Base-by-base conservation (phyloP, 495 filamentous ascomycete species). In the Penicillium cataractarum region DNA sequence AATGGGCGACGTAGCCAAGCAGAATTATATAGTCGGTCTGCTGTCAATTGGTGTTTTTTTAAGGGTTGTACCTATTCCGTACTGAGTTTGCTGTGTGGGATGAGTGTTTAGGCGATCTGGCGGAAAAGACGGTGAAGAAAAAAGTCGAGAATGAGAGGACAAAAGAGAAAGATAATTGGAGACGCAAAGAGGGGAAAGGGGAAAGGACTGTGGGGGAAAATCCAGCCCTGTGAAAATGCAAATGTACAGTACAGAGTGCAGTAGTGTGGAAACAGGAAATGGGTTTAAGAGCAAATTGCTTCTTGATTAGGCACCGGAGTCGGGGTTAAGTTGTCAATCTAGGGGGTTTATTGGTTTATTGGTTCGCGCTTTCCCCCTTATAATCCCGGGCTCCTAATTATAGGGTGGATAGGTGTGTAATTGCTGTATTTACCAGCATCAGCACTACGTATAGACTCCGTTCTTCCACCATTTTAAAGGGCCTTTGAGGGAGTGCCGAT, bases 101-200 rank as follows among this genome's bases (percentile, higher is more conserved):
- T n/a, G n/a, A n/a, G 27, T 10, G 22, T 9, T 7, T n/a, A 10
- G n/a, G 24, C 4, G n/a, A 13, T 6, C 3, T 26, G 17, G 27
- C n/a, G 6, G 31, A 50, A 59, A 50, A 55, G 59, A 58, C 52
- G 55, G 55, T 46, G 58, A 55, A 39, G 48, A n/a, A 13, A 35
- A 10, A n/a, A n/a, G n/a, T 22, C 27, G 17, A 29, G 26, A 39
- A 39, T 27, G 24, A 31, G n/a, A 42, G 58, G 37, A 52, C n/a
- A 39, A 35, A 51, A 24, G 31, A 46, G 40, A 56, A 62, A 22
- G 3, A 54, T 27, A 19, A 8, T 12, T 19, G 17, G 21, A 40
- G 2, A 33, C 15, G 21, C 22, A 39, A 39, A 5, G 17, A 56
- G 37, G 52, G 33, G 52, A n/a, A 39, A 42, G 48, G 48, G 48